phyloP scores from a whole-genome alignment of 495 filamentous ascomycete species.

The Podospora appendiculata region DNA sequence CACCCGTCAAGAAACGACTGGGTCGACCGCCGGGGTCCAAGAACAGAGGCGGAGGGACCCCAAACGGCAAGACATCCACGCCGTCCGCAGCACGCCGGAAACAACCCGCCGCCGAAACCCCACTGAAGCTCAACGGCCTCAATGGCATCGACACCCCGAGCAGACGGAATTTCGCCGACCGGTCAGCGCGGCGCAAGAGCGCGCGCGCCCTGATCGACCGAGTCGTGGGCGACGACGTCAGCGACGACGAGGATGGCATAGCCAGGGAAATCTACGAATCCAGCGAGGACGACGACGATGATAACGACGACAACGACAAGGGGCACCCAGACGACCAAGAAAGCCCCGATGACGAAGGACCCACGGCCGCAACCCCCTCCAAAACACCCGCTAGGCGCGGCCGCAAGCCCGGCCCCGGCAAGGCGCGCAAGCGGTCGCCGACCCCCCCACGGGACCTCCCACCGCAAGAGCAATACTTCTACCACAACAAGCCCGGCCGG shows the following conservation, averaged over 20 bases:
- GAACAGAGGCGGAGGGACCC: slow-evolving; percentile 3
- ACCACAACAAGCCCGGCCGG: slow-evolving; percentile 75
- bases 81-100: slow-evolving; percentile 22
- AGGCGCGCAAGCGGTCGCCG: slow-evolving; percentile 57
- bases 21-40: slow-evolving; percentile 17
- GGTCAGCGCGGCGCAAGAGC: slow-evolving; percentile 82
- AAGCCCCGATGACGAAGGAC: slow-evolving; percentile 21
- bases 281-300: slow-evolving; percentile 45
- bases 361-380: slow-evolving; percentile 40
- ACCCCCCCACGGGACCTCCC: slow-evolving; percentile 75
- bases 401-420: slow-evolving; percentile 8
- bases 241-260: slow-evolving; percentile 64
- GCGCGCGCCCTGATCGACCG: slow-evolving; percentile 64
- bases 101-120: slow-evolving; percentile 23
- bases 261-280: slow-evolving; percentile 62
- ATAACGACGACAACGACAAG: too few species aligned
- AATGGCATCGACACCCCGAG: slow-evolving; percentile 43
- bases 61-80: slow-evolving; percentile 14
- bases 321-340: slow-evolving; percentile 19
- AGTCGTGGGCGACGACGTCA: slow-evolving; percentile 52
- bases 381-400: slow-evolving; percentile 31
- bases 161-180: slow-evolving; percentile 60
- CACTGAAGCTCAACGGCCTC: slow-evolving; percentile 15
- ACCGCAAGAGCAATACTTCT: slow-evolving; percentile 87
- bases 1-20: slow-evolving; percentile 13